These are phyloP conservation scores for Termitomyces sp. DNA, from an alignment of 768 basidiomycete species.

Conservation along the genomic window DNA sequence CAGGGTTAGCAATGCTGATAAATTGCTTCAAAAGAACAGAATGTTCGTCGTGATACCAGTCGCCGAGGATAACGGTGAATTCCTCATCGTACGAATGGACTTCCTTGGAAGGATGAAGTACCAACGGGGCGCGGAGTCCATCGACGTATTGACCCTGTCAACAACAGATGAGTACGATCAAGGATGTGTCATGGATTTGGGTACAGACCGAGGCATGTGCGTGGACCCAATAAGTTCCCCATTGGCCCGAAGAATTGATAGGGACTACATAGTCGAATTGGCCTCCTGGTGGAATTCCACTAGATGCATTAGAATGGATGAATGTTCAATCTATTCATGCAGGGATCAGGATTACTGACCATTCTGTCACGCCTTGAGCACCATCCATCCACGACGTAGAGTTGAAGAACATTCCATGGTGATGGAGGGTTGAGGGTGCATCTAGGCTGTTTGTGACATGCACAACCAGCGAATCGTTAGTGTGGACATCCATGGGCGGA, in stretches of 20 bases:
- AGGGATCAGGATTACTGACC: constrained; percentile 40
- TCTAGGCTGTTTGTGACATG: constrained; percentile 78
- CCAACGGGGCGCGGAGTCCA: constrained; percentile 83
- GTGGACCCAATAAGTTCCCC: constrained; percentile 84
- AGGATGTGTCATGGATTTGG: not conserved
- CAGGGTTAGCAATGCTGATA: constrained; percentile 71
- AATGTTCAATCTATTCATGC: not conserved
- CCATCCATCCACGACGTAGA: constrained; percentile 88
- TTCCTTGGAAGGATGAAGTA: constrained; percentile 71
- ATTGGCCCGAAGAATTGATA: constrained; percentile 63
- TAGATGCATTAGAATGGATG: constrained; percentile 23
- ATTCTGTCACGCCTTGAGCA: constrained; percentile 79
- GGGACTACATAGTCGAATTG: constrained; percentile 76
- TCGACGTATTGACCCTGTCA: constrained; percentile 86
- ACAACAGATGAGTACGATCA: constrained; percentile 1
- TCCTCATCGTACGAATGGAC: constrained; percentile 84
- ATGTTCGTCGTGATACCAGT: constrained; percentile 92
- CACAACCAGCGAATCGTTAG: constrained; percentile 70
- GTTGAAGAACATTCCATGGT: constrained; percentile 97
- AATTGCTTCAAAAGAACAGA: constrained; percentile 59
- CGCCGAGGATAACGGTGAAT: constrained; percentile 79
- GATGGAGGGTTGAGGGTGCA: constrained; percentile 70
- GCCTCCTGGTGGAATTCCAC: constrained; percentile 75
- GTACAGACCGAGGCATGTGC: constrained; percentile 54
- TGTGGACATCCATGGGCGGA: constrained; percentile 73